These are phyloP conservation scores for Globisporangium abappressorium DNA, from an alignment of 352 stramenopile genomes.

Conservation along the genomic window DNA sequence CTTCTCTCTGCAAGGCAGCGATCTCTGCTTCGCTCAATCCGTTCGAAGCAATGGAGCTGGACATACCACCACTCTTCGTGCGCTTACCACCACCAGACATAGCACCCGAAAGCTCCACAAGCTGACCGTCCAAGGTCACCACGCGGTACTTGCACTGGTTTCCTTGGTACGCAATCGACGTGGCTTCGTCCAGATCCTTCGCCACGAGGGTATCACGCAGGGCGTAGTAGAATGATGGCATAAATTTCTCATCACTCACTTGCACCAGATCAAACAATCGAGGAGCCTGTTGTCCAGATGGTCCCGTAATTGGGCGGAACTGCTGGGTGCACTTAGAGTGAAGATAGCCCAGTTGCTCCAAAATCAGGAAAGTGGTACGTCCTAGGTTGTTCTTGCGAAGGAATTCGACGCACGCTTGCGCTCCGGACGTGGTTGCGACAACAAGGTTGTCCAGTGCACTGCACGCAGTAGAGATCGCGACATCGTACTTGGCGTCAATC, in stretches of 20 bases:
- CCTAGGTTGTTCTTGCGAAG: slow-evolving; percentile 94
- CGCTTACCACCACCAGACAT: slow-evolving; percentile 98
- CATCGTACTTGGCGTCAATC: slow-evolving; percentile 96
- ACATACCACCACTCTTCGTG: slow-evolving; percentile 93
- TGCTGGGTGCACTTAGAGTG: slow-evolving; percentile 63
- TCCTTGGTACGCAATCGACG: slow-evolving; percentile 89
- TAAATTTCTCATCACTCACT: slow-evolving; percentile 86
- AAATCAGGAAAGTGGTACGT: slow-evolving; percentile 96
- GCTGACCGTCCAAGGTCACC: slow-evolving; percentile 96
- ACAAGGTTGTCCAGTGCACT: slow-evolving; percentile 96
- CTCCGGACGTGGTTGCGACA: slow-evolving; percentile 94
- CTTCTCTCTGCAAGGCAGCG: slow-evolving; percentile 52
- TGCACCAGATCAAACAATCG: slow-evolving; percentile 90
- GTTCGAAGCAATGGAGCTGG: slow-evolving; percentile 46
- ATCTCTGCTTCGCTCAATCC: slow-evolving; percentile 65
- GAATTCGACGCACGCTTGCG: slow-evolving; percentile 95
- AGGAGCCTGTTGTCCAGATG: slow-evolving; percentile 42
- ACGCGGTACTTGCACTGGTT: slow-evolving; percentile 94
- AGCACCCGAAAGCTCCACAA: slow-evolving; percentile 98
- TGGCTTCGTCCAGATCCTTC: slow-evolving; percentile 92
- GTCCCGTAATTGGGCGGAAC: slow-evolving; percentile 50
- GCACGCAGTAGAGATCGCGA: slow-evolving; percentile 97
- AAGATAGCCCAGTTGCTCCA: slow-evolving; percentile 95
- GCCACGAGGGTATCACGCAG: slow-evolving; percentile 98
- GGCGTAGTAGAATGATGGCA: slow-evolving; percentile 95